Conservation (phyloP, 768 basidiomycete genomes). For the Mycena olivaceomarginata region DNA sequence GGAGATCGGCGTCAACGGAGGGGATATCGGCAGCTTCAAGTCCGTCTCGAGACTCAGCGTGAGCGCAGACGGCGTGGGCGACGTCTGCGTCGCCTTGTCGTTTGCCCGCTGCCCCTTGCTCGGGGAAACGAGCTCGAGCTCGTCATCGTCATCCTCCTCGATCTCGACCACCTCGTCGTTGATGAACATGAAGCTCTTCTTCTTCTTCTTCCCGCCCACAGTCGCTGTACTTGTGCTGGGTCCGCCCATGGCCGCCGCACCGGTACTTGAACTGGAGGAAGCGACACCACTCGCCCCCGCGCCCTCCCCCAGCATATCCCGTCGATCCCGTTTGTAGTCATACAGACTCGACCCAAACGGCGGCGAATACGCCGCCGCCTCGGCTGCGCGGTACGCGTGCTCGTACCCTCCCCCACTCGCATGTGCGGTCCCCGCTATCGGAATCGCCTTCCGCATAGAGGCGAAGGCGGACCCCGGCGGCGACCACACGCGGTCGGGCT, state of each 20-base stretch:
- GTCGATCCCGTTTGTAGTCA: conserved; percentile 34
- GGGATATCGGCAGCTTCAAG: background rate
- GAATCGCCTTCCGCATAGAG: background rate
- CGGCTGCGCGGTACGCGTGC: conserved; percentile 43
- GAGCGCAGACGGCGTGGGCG: background rate
- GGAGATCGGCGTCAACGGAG: background rate
- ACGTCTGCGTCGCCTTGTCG: background rate
- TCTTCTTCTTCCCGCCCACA: conserved; percentile 27
- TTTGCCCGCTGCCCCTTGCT: too few species aligned
- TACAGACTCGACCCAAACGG: conserved; percentile 40
- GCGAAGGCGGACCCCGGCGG: background rate
- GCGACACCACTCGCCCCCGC: background rate
- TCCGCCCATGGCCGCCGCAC: background rate
- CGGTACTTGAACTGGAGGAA: background rate
- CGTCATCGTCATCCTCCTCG: conserved; percentile 37
- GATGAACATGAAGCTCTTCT: conserved; percentile 37
- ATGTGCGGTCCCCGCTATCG: background rate
- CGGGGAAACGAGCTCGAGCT: background rate
- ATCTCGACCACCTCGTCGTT: conserved; percentile 42
- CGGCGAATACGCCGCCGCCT: conserved; percentile 43
- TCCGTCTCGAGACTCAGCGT: background rate
- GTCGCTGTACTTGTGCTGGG: background rate
- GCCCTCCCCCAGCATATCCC: conserved; percentile 7
- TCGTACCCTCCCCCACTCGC: conserved; percentile 14
- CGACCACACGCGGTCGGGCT: conserved; percentile 39